A percentile compares a stretch with the other conserved stretches of the same genome.
phyloP scores from a whole-genome alignment of 192 early-diverging fungal species.

The Mortierella antarctica region DNA sequence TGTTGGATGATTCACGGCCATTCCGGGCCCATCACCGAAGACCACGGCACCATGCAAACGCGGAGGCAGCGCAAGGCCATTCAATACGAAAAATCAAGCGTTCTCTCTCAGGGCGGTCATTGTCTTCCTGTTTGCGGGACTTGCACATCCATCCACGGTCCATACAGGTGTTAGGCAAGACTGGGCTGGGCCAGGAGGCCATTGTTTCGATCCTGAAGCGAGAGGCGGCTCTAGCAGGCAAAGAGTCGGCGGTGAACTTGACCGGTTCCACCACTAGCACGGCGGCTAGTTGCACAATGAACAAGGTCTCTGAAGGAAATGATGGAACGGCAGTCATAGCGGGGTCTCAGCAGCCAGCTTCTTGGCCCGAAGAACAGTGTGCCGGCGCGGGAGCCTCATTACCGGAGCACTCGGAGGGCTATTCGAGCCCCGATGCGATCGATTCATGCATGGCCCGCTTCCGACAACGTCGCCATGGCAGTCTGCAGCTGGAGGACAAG shows the following conservation, averaged over 20 bases:
- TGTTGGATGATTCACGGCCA: conserved; percentile 35
- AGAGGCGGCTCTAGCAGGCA: conserved; percentile 46
- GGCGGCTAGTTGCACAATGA: neutral
- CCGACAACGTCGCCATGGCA: conserved; percentile 42
- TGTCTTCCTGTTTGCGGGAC: conserved; percentile 27
- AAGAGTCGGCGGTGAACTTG: conserved; percentile 17
- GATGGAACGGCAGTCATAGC: neutral
- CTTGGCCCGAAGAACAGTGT: too few species aligned
- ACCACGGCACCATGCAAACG: conserved; percentile 25
- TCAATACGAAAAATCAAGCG: conserved; percentile 29
- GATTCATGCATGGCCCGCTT: neutral
- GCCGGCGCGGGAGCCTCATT: too few species aligned
- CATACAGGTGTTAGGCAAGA: conserved; percentile 4
- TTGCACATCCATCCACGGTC: conserved; percentile 30
- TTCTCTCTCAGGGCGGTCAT: conserved; percentile 18
- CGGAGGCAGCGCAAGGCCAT: conserved; percentile 17
- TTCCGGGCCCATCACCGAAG: conserved; percentile 18
- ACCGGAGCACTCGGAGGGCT: too few species aligned
- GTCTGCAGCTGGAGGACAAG: conserved; percentile 30
- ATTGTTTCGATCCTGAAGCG: conserved; percentile 58
- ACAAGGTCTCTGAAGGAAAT: neutral
- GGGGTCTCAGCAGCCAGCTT: too few species aligned
- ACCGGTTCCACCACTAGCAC: neutral
- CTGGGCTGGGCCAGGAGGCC: conserved; percentile 32
- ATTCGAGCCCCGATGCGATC: too few species aligned